Evolutionary conservation across 148 eudicot genomes (phyloP), one percentile per base, ranked within the genome.

Genomic region (Simmondsia chinensis): DNA sequence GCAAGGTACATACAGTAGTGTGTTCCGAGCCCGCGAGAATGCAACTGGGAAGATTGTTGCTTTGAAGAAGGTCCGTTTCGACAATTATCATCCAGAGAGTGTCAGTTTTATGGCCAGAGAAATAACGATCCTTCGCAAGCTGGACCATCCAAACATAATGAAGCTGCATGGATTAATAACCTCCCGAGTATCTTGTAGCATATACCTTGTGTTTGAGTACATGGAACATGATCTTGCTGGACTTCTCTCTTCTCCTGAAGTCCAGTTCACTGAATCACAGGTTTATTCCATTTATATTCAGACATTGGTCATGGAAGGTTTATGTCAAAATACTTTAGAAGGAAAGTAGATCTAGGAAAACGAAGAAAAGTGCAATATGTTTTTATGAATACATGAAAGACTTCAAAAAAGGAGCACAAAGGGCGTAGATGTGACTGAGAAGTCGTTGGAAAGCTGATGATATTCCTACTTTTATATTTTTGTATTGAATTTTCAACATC

Each of bases 171-270:
- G 97, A 7, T 60, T 91, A 9, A 82, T 91, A 9, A 76, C 97
- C 5, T 82, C 94, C 3, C 60, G 52, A 39, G 63, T 72, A 10
- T 91, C 97, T 12, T 56, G 85, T 50, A 76, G 74, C 45, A 65
- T 91, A 33, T 82, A 85, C 63, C 80, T 91, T 33, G 94, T 91
- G 2, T 91, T 91, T 39, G 94, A 85, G 46, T 91, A 85, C 66
- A 91, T 91, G 97, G 97, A 91, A 48, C 97, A 91, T 59, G 97
- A 91, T 47, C 80, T 91, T 34, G 50, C 97, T 39, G 95, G 97
- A 26, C 70, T 91, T 8, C 29, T 82, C 39, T 89, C 95, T 15
- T 71, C 69, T 36, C 93, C 93, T 16, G 77, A 76, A 10, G 59
- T 89, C 61, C 61, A 60, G 47, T 89, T 89, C 35, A 69, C 65